Conservation (phyloP, 2,329 filamentous ascomycete species). For the Ophiostoma populinum region DNA sequence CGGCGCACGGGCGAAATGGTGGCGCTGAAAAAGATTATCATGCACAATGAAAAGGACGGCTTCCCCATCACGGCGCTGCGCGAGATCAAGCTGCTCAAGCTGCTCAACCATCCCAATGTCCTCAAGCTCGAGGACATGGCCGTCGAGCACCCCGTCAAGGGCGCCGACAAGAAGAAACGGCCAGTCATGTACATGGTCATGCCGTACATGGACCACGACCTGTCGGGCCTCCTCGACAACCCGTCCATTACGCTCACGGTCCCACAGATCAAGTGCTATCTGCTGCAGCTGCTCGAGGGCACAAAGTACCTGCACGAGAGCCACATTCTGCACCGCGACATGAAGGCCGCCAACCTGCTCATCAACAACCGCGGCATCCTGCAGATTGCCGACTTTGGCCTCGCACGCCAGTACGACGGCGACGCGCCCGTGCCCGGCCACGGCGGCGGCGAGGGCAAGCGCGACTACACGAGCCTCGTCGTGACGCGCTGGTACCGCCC, state of each 20-base stretch:
- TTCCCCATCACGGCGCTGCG: slow-evolving; percentile 97
- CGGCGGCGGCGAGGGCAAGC: slow-evolving; percentile 66
- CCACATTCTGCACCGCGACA: slow-evolving; percentile 85
- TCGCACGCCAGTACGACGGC: slow-evolving; percentile 87
- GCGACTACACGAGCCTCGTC: slow-evolving; percentile 92
- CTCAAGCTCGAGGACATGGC: slow-evolving; percentile 89
- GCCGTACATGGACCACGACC: slow-evolving; percentile 96
- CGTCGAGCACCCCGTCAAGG: slow-evolving; percentile 48
- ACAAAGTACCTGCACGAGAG: slow-evolving; percentile 79
- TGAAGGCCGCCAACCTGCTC: slow-evolving; percentile 95
- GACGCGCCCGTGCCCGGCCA: slow-evolving; percentile 56
- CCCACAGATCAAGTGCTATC: slow-evolving; percentile 93
- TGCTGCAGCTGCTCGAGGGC: slow-evolving; percentile 82
- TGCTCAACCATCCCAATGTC: slow-evolving; percentile 81
- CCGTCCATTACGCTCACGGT: slow-evolving; percentile 74
- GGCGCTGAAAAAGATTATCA: slow-evolving; percentile 94
- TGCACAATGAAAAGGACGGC: slow-evolving; percentile 98
- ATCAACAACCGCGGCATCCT: slow-evolving; percentile 89
- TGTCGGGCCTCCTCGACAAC: slow-evolving; percentile 94
- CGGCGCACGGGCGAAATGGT: slow-evolving; percentile 58
- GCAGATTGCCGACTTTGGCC: slow-evolving; percentile 93
- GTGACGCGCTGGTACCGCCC: slow-evolving; percentile 96
- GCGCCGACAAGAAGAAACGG: slow-evolving; percentile 61
- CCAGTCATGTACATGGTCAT: slow-evolving; percentile 97
- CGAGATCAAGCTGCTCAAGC: slow-evolving; percentile 93